Base-by-base conservation (phyloP, 345 rosid species). In the Salix brachista region DNA sequence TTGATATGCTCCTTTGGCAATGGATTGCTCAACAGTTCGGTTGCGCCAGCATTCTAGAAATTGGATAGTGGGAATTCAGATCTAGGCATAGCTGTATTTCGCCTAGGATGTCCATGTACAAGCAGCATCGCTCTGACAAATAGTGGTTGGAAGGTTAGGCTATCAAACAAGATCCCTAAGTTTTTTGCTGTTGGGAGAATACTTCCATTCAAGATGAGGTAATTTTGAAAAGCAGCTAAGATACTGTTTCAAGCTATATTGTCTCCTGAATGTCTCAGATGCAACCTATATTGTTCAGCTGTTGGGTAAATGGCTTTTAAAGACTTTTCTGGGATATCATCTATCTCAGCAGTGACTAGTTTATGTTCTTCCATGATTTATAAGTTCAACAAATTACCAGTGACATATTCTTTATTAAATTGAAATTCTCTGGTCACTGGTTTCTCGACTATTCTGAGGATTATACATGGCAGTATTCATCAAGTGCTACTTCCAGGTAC, bases 401-500 rank as follows among this genome's bases (percentile, higher is more conserved):
- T 56, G 62, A 10, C 25, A 56, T 56, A 44, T 69, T 14, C 60
- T 52, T 62, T 32, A 54, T n/a, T 48, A 54, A 26, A 52, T 50
- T 34, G 3, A 50, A 71, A 42, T 52, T 18, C n/a, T 30, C 56
- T 69, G 64, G 25, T 21, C 41, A 72, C 37, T 73, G 81, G 77
- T 72, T 84, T 64, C 92, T 91, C 90, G 81, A 92, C 92, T 78
- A 37, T 71, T 68, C 32, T 52, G 62, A 78, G 92, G 98, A 94
- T 90, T 83, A 11, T 96, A 91, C 82, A 92, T 96, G 67, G 91
- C 90, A 65, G 30, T 64, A 60, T 79, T 74, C 85, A 92, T 92
- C 85, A 87, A 81, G 84, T 78, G 83, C 41, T 90, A 90, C 86
- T 96, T 96, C 86, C 75, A 90, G 99, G 97, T 92, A 86, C 72